These are phyloP conservation scores for Phytophthora pinifolia DNA, from an alignment of 352 stramenopile genomes.

Conservation along the genomic window DNA sequence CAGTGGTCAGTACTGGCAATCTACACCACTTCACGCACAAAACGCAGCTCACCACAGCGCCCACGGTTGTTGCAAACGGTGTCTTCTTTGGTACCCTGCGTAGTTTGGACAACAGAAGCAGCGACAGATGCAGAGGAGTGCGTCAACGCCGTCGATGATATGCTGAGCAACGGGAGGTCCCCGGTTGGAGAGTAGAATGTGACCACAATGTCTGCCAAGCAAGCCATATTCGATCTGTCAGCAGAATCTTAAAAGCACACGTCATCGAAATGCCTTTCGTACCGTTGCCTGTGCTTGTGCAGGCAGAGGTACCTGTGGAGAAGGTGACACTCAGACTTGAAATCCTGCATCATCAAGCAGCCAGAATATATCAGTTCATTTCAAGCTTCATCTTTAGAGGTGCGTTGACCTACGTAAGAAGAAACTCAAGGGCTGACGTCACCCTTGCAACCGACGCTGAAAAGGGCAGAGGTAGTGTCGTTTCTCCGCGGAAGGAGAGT, in stretches of 20 bases:
- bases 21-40: no score
- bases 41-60: slow-evolving; percentile 46
- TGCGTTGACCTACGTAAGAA: slow-evolving; percentile 43
- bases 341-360: slow-evolving; percentile 36
- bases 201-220: slow-evolving; percentile 33
- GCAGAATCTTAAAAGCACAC: background rate
- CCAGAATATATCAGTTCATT: background rate
- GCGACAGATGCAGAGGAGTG: slow-evolving; percentile 34
- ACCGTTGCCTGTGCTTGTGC: slow-evolving; percentile 47
- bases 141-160: slow-evolving; percentile 39
- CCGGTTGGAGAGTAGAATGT: no score
- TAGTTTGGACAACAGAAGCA: slow-evolving; percentile 29
- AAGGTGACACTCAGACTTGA: slow-evolving; percentile 50
- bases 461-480: slow-evolving; percentile 40
- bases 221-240: background rate
- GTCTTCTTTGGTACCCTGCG: slow-evolving; percentile 63
- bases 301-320: slow-evolving; percentile 37
- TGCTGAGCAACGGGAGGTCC: slow-evolving; percentile 47
- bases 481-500: slow-evolving; percentile 77
- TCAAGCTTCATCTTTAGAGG: background rate
- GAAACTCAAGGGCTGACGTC: slow-evolving; percentile 45
- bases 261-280: background rate
- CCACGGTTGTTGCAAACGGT: slow-evolving; percentile 77
- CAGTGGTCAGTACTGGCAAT: no score
- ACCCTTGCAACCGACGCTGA: slow-evolving; percentile 30